Percentiles rank a stretch among this genome's conserved stretches.
These are phyloP conservation scores for Citrullus amarus DNA, from an alignment of 306 rosid species.

Conservation along the genomic window DNA sequence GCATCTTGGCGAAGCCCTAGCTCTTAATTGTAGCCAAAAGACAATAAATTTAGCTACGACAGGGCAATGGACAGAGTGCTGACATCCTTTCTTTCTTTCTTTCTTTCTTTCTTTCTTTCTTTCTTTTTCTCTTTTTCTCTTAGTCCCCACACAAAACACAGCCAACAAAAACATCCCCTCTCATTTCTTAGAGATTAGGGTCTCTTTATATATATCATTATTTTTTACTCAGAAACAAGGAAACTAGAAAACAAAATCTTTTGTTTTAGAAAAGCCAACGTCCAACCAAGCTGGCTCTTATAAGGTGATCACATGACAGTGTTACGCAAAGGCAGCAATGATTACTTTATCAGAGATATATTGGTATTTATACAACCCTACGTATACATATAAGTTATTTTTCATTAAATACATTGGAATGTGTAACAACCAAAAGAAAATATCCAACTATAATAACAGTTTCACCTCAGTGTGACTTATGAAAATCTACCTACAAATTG, in stretches of 20 bases:
- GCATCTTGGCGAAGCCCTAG: not conserved
- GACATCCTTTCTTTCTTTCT: conserved; percentile 7
- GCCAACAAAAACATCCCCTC: not conserved
- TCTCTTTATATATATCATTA: not conserved
- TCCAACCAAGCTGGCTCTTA: not conserved
- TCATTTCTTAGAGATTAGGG: not conserved
- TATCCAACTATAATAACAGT: too few relatives aligned
- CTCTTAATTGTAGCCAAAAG: conserved; percentile 10
- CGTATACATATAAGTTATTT: not conserved
- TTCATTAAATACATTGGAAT: not conserved
- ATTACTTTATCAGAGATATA: not conserved
- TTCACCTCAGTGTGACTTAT: too few relatives aligned
- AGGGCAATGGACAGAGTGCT: conserved; percentile 16
- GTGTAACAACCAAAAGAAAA: not conserved
- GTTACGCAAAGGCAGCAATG: not conserved
- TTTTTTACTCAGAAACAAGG: not conserved
- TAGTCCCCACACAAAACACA: conserved; percentile 12
- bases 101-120: not conserved
- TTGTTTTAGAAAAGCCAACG: not conserved
- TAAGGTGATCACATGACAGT: not conserved
- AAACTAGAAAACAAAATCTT: not conserved
- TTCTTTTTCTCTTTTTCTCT: too few relatives aligned
- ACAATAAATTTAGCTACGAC: conserved; percentile 13
- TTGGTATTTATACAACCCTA: not conserved
- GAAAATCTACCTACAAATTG: too few relatives aligned